Conservation (phyloP, 495 filamentous ascomycete genomes). For the Daldinia grandis region DNA sequence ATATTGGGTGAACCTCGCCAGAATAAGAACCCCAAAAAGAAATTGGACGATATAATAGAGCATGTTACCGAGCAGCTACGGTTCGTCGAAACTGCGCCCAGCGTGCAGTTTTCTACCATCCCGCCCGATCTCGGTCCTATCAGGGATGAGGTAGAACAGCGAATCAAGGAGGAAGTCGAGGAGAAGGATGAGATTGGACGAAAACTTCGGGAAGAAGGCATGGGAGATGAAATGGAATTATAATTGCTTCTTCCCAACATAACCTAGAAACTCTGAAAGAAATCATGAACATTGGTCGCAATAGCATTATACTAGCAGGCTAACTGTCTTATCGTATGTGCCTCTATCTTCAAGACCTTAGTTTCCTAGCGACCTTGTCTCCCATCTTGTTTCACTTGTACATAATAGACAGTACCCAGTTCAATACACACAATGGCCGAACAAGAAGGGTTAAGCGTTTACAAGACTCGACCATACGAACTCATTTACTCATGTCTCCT, state of each 20-base stretch:
- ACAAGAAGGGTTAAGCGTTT: neutral
- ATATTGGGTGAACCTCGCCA: slow-evolving; percentile 65
- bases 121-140: slow-evolving; percentile 78
- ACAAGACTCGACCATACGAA: neutral
- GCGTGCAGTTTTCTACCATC: slow-evolving; percentile 83
- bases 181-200: slow-evolving; percentile 62
- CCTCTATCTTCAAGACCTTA: neutral
- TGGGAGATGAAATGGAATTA: slow-evolving; percentile 53
- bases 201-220: slow-evolving; percentile 52
- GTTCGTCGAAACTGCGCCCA: slow-evolving; percentile 84
- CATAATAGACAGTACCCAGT: neutral
- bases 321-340: neutral
- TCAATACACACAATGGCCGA: neutral
- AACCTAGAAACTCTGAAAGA: neutral
- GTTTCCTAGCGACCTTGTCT: neutral
- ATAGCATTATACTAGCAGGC: neutral
- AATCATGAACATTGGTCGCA: neutral
- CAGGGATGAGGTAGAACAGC: slow-evolving; percentile 80
- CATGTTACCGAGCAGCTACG: slow-evolving; percentile 85
- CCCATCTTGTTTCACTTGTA: neutral
- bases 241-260: slow-evolving; percentile 16
- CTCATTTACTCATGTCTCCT: neutral
- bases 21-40: slow-evolving; percentile 81
- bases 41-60: slow-evolving; percentile 75
- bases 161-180: slow-evolving; percentile 75